Base-by-base conservation (phyloP, 495 filamentous ascomycete species). In the Mytilinidion resinicola region DNA sequence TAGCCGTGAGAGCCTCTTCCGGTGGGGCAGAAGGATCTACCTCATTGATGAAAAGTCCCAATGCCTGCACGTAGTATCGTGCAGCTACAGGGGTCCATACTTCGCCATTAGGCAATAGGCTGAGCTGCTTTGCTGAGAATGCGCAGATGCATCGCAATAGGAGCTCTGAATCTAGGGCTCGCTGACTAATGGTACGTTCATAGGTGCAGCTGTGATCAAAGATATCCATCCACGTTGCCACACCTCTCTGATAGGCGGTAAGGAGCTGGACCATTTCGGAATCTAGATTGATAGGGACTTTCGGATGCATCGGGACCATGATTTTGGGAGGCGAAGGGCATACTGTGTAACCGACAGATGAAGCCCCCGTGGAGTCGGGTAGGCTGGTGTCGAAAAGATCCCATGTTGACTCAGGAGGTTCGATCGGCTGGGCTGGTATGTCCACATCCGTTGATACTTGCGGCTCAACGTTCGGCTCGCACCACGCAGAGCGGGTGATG, bases 201-300 rank as follows among this genome's bases (percentile, higher is more conserved):
- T 67, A 67, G 7, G 64, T 64, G 12, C 1, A 37, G 20, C n/a
- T 37, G 34, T 52, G 51, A 51, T 69, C 66, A 17, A 69, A 55
- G 9, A 69, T 42, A 51, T 69, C 66, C 64, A 67, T 64, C 66
- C 66, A 69, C 4, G 38, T 53, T 9, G 64, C 63, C 3, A 69
- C 57, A 15, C 56, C 58, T 14, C 47, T 37, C 8, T 60, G 61
- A 25, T 60, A 64, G 12, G 56, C 50, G 25, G 25, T 30, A 30
- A 30, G 25, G 30, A 60, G 52, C n/a, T 60, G 44, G 25, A 64
- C 56, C 21, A 59, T 55, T 14, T 52, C 61, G n/a, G 50, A 56
- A 19, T 64, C 61, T n/a, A 52, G 14, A 25, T 43, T 64, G 1
- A 64, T 42, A 20, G 43, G 30, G 17, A 64, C 48, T 17, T 46